These are phyloP conservation scores for Phytophthora europaea DNA, from an alignment of 352 stramenopile species.

Conservation along the genomic window DNA sequence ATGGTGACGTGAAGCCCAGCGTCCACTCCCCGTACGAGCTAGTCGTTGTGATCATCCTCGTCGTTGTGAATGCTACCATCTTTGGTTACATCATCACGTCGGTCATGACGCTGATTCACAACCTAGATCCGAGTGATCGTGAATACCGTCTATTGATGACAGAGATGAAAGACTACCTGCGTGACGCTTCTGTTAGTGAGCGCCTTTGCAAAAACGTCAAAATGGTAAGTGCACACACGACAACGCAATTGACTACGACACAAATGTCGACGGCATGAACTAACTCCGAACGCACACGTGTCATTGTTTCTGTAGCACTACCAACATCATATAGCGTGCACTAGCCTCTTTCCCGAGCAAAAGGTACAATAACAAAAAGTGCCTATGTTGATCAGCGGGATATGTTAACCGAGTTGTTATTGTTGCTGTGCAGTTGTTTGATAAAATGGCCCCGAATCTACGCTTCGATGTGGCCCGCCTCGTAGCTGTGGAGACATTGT, in stretches of 20 bases:
- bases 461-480: constrained; percentile 84
- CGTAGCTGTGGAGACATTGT: constrained; percentile 81
- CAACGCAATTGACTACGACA: not conserved
- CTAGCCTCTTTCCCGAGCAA: constrained; percentile 83
- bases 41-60: constrained; percentile 74
- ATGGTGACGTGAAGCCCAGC: constrained; percentile 80
- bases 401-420: not conserved
- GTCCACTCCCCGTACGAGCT: constrained; percentile 82
- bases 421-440: constrained; percentile 65
- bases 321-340: constrained; percentile 72
- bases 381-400: not conserved
- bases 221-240: constrained; percentile 32
- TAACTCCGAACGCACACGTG: not conserved
- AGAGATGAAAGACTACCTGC: constrained; percentile 90
- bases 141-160: constrained; percentile 83
- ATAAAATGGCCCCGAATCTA: constrained; percentile 82
- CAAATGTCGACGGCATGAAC: not conserved
- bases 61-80: constrained; percentile 83
- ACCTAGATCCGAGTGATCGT: constrained; percentile 79
- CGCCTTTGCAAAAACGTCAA: constrained; percentile 80
- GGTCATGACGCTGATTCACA: constrained; percentile 86
- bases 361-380: constrained; percentile 50
- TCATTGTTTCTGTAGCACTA: constrained; percentile 65
- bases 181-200: constrained; percentile 64
- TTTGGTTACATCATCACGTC: constrained; percentile 88